A percentile compares a stretch with the other conserved stretches of the same genome.
Evolutionary conservation across 225 moss, liverwort and hornwort genomes (phyloP).

Genomic region (Ulota crispa): DNA sequence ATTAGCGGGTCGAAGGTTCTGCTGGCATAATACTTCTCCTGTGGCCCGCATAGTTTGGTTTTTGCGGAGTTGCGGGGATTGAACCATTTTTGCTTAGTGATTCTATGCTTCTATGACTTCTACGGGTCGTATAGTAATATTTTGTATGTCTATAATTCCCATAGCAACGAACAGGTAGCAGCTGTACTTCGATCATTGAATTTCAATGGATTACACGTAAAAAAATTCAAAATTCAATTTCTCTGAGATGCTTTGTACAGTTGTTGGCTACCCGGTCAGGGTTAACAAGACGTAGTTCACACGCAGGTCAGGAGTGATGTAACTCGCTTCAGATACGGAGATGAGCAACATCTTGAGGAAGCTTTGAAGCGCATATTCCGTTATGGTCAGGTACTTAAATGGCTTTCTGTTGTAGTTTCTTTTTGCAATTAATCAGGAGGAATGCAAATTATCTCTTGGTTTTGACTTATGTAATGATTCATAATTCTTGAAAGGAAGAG

Average conservation of each 20-base stretch:
- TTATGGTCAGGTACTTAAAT: slow-evolving; percentile 68
- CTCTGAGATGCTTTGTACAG: slow-evolving; percentile 15
- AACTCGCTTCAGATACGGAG: slow-evolving; percentile 93
- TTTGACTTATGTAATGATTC: background rate
- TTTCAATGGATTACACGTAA: background rate
- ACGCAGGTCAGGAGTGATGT: slow-evolving; percentile 93
- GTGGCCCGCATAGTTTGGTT: background rate
- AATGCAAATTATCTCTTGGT: slow-evolving; percentile 13
- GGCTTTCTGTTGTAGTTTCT: background rate
- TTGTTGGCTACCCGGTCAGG: background rate
- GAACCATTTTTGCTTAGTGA: background rate
- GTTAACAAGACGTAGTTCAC: background rate
- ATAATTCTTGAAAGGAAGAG: background rate
- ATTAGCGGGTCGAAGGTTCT: background rate
- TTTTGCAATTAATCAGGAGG: slow-evolving; percentile 5
- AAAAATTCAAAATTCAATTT: background rate
- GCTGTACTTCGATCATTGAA: background rate
- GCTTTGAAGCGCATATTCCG: slow-evolving; percentile 96
- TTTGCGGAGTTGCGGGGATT: background rate
- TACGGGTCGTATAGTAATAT: background rate
- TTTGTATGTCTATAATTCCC: background rate
- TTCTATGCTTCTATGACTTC: background rate
- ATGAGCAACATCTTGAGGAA: slow-evolving; percentile 99
- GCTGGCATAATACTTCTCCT: slow-evolving; percentile 4
- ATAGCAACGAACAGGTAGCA: slow-evolving; percentile 7